Conservation (phyloP, 495 filamentous ascomycete genomes). For the Cercophora scortea region DNA sequence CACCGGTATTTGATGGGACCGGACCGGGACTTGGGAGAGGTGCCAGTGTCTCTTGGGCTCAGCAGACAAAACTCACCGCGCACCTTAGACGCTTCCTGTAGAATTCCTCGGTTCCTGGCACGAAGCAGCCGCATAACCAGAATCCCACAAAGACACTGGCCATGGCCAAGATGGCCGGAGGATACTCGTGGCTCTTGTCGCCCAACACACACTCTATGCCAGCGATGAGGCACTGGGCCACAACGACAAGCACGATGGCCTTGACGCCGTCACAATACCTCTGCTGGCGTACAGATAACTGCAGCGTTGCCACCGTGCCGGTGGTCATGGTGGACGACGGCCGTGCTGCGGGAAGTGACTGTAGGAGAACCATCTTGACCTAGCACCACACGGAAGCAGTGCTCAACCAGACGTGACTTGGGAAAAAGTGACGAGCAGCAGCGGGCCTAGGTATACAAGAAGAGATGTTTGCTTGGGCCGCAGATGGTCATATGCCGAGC, state of each 20-base stretch:
- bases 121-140: not conserved
- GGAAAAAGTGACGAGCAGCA: not conserved
- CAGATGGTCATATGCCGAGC: constrained; percentile 11
- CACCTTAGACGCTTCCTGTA: constrained; percentile 27
- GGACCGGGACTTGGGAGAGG: no score
- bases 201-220: constrained; percentile 14
- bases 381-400: constrained; percentile 14
- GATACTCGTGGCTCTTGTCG: constrained; percentile 16
- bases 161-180: constrained; percentile 26
- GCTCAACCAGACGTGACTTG: not conserved
- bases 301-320: no score
- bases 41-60: not conserved
- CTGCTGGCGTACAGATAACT: not conserved
- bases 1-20: no score
- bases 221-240: constrained; percentile 20
- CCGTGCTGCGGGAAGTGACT: not conserved
- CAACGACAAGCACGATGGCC: constrained; percentile 11
- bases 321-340: not conserved
- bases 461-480: constrained; percentile 5
- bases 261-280: constrained; percentile 9
- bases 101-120: constrained; percentile 14
- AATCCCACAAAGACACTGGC: constrained; percentile 12
- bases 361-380: constrained; percentile 6
- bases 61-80: constrained; percentile 17
- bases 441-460: not conserved